Evolutionary conservation across 306 rosid species (phyloP).

Genomic region (Begonia fuchsioides): DNA sequence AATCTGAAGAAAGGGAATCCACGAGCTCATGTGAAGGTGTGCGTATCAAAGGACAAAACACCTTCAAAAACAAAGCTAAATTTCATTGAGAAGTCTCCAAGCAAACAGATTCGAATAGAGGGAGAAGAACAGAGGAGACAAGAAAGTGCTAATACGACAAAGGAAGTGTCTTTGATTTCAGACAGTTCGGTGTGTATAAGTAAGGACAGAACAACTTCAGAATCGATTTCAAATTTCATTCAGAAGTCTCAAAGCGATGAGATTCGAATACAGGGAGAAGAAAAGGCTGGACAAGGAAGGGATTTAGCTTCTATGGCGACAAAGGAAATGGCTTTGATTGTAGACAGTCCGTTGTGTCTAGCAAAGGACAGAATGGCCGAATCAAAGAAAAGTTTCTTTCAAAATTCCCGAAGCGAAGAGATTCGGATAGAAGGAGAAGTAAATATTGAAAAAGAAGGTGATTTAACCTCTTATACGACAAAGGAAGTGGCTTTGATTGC

Average conservation of each 20-base stretch:
- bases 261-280: conserved; percentile 11
- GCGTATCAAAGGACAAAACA: conserved; percentile 23
- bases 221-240: conserved; percentile 9
- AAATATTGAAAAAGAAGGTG: conserved; percentile 10
- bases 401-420: too few species aligned
- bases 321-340: not conserved
- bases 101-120: conserved; percentile 12
- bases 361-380: too few species aligned
- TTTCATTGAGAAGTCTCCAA: conserved; percentile 3
- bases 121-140: conserved; percentile 13
- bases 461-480: conserved; percentile 8
- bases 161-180: conserved; percentile 1
- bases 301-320: conserved; percentile 8
- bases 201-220: too few species aligned
- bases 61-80: conserved; percentile 12
- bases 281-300: conserved; percentile 10
- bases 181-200: too few species aligned
- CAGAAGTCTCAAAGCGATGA: conserved; percentile 11
- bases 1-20: conserved; percentile 55
- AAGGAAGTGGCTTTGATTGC: not conserved
- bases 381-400: too few species aligned
- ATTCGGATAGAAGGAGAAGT: conserved; percentile 7
- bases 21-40: conserved; percentile 33
- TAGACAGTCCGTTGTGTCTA: too few species aligned
- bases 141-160: conserved; percentile 5